Conservation (phyloP, 352 stramenopile species). For the Pythium utonaiense region DNA sequence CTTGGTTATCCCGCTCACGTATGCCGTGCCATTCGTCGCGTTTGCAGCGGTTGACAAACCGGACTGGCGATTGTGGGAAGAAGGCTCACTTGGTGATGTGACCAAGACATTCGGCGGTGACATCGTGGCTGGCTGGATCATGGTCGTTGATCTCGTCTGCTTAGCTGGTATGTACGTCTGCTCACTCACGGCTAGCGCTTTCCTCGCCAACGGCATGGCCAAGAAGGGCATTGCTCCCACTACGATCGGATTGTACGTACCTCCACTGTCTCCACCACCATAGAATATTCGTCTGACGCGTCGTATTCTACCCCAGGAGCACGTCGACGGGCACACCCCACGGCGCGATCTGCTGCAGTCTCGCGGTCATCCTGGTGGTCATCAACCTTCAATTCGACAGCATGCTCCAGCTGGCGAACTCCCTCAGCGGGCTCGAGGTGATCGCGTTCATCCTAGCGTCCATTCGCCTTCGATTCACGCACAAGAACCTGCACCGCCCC, state of each 20-base stretch:
- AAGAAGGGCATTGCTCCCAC: conserved; percentile 43
- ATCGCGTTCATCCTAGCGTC: conserved; percentile 39
- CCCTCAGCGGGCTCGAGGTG: conserved; percentile 38
- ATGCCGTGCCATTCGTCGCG: conserved; percentile 37
- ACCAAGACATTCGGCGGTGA: conserved; percentile 36
- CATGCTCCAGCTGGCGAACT: conserved; percentile 55
- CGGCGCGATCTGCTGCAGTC: conserved; percentile 49
- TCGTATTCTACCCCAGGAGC: conserved; percentile 10
- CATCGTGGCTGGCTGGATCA: conserved; percentile 29
- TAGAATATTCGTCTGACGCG: neutral
- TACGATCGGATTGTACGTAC: conserved; percentile 38
- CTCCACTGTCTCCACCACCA: too few species aligned
- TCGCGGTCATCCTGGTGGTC: conserved; percentile 57
- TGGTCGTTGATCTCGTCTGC: conserved; percentile 31
- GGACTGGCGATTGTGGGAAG: conserved; percentile 41
- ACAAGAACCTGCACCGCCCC: conserved; percentile 29
- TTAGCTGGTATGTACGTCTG: conserved; percentile 45
- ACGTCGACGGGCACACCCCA: conserved; percentile 22
- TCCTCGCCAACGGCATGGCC: conserved; percentile 53
- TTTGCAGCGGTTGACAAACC: conserved; percentile 36
- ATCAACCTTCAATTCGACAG: conserved; percentile 47
- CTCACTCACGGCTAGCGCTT: conserved; percentile 41
- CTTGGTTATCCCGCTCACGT: conserved; percentile 39
- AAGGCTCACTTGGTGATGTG: conserved; percentile 34
- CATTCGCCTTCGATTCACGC: conserved; percentile 37